Conservation (phyloP, 257 asterid genomes). For the Solanum sejunctum region DNA sequence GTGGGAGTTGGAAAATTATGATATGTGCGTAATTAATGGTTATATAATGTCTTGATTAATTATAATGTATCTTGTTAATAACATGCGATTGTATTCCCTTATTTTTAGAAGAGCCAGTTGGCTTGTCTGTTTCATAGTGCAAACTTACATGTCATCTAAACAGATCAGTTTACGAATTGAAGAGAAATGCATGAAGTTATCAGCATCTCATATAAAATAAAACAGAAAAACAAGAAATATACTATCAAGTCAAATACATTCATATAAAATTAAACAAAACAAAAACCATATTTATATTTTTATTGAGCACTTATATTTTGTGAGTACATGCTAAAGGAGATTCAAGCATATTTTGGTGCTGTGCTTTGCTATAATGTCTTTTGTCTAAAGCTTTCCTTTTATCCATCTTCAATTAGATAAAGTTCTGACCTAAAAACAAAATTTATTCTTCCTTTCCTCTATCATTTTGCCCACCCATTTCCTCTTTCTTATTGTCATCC, state of each 20-base stretch:
- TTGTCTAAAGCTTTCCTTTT: not conserved
- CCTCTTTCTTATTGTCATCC: not conserved
- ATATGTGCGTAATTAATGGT: not conserved
- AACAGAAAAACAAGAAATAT: not conserved
- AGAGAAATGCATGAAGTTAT: not conserved
- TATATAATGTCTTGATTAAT: not conserved
- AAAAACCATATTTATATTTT: not conserved
- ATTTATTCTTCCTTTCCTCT: constrained; percentile 2
- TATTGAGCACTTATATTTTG: not conserved
- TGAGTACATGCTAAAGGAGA: not conserved
- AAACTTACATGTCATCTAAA: too few species aligned
- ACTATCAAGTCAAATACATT: not conserved
- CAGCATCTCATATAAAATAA: not conserved
- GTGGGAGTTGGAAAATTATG: not conserved
- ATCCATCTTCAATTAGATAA: not conserved
- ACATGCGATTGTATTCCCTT: not conserved
- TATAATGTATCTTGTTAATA: not conserved
- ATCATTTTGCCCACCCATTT: not conserved
- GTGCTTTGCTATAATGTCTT: constrained; percentile 5
- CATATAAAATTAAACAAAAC: not conserved
- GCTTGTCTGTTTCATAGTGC: too few species aligned
- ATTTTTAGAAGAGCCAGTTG: too few species aligned
- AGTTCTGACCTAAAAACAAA: not conserved
- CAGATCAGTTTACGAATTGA: not conserved
- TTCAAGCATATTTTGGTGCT: constrained; percentile 5